A percentile compares a stretch with the other conserved stretches of the same genome.
Conservation (phyloP, 2,329 filamentous ascomycete species). For the Fusarium siculi region DNA sequence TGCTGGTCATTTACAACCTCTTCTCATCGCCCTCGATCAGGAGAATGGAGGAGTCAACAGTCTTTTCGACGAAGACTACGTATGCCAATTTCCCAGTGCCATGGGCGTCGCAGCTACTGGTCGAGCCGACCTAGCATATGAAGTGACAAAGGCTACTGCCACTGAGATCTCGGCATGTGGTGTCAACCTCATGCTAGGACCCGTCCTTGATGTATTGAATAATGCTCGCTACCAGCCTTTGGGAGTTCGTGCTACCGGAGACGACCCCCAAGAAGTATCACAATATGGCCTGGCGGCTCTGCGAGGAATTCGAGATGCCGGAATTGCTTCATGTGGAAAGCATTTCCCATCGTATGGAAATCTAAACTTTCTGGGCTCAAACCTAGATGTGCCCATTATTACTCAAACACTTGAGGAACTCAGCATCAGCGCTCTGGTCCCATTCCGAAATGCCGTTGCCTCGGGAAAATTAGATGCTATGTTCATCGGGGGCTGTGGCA, state of each 20-base stretch:
- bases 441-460: constrained; percentile 89
- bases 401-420: constrained; percentile 94
- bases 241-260: constrained; percentile 88
- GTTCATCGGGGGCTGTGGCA: constrained; percentile 95
- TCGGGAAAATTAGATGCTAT: constrained; percentile 87
- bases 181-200: constrained; percentile 94
- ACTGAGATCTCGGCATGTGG: constrained; percentile 93
- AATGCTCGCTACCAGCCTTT: constrained; percentile 92
- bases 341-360: constrained; percentile 98
- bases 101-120: constrained; percentile 97
- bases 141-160: constrained; percentile 91
- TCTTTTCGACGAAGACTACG: constrained; percentile 93
- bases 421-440: constrained; percentile 89
- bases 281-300: constrained; percentile 91
- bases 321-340: constrained; percentile 89
- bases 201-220: constrained; percentile 91
- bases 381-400: constrained; percentile 92
- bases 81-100: constrained; percentile 94
- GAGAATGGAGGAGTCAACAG: constrained; percentile 99
- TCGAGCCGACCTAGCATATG: constrained; percentile 84
- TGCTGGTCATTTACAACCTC: constrained; percentile 87
- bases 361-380: constrained; percentile 90
- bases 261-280: constrained; percentile 95
- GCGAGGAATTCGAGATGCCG: constrained; percentile 92
- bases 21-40: constrained; percentile 92